phyloP scores from a whole-genome alignment of 345 rosid species.

The Sapria himalayana region DNA sequence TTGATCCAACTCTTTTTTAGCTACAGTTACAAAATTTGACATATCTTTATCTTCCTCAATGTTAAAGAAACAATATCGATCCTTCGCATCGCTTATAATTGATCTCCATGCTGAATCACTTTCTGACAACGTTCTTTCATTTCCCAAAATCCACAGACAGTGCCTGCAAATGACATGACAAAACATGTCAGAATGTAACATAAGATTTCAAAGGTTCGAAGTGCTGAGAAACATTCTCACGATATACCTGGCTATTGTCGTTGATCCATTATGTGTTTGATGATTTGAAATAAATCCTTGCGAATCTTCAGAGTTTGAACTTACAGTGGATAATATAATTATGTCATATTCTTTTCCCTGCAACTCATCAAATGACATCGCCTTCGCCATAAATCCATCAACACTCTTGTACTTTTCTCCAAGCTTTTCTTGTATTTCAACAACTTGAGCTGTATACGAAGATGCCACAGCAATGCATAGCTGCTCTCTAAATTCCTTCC shows the following conservation, averaged over 20 bases:
- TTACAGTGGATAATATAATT: slow-evolving; percentile 23
- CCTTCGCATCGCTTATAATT: slow-evolving; percentile 19
- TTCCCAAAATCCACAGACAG: slow-evolving; percentile 37
- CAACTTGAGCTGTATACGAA: slow-evolving; percentile 22
- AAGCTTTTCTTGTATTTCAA: slow-evolving; percentile 15
- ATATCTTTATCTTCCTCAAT: slow-evolving; percentile 21
- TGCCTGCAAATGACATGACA: slow-evolving; percentile 12
- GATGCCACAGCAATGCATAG: slow-evolving; percentile 22
- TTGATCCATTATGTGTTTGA: slow-evolving; percentile 20
- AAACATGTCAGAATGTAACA: background rate
- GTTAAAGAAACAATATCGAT: slow-evolving; percentile 21
- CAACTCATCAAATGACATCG: slow-evolving; percentile 20
- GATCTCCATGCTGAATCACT: slow-evolving; percentile 19
- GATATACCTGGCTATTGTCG: slow-evolving; percentile 25
- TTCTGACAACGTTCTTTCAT: slow-evolving; percentile 15
- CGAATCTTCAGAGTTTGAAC: slow-evolving; percentile 11
- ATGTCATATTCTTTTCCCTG: slow-evolving; percentile 27
- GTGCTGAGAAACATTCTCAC: no score
- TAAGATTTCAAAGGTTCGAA: background rate
- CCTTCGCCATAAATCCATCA: slow-evolving; percentile 14
- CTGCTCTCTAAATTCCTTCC: slow-evolving; percentile 11
- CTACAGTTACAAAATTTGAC: slow-evolving; percentile 14
- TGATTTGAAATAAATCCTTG: slow-evolving; percentile 14
- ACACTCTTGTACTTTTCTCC: slow-evolving; percentile 3
- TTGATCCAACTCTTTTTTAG: slow-evolving; percentile 18